A percentile compares a stretch with the other conserved stretches of the same genome.
Conservation (phyloP, 257 asterid genomes). For the Capsicum rhomboideum region DNA sequence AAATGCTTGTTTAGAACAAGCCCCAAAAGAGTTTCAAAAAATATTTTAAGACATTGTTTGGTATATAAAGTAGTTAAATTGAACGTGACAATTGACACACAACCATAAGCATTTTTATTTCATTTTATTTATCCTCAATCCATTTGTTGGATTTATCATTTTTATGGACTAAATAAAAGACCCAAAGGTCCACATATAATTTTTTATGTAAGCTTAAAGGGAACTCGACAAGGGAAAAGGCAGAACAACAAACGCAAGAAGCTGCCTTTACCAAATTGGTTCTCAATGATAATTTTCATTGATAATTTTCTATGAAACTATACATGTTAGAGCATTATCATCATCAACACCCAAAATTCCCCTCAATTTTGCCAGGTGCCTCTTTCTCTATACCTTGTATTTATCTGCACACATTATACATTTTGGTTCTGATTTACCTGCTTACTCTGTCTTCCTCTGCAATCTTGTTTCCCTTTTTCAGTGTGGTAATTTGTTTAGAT, state of each 20-base stretch:
- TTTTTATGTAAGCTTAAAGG: neutral
- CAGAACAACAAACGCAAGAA: neutral
- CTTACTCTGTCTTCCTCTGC: neutral
- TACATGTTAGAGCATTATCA: constrained; percentile 15
- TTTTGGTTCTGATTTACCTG: neutral
- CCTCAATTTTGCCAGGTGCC: neutral
- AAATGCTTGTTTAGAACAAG: too few relatives aligned
- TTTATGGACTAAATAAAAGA: neutral
- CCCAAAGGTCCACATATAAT: neutral
- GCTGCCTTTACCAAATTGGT: neutral
- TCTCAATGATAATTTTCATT: neutral
- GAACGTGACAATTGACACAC: neutral
- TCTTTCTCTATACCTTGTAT: neutral
- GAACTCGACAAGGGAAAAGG: neutral
- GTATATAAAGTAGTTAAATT: neutral
- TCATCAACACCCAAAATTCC: neutral
- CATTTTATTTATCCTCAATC: neutral
- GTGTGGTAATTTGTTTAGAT: neutral
- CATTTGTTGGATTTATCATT: neutral
- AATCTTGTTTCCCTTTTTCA: neutral
- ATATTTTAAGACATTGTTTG: neutral
- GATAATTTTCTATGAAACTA: neutral
- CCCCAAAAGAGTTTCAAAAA: neutral
- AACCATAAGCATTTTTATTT: neutral
- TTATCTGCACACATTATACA: neutral